phyloP scores from a whole-genome alignment of 495 filamentous ascomycete genomes.

The Geopyxis carbonaria region DNA sequence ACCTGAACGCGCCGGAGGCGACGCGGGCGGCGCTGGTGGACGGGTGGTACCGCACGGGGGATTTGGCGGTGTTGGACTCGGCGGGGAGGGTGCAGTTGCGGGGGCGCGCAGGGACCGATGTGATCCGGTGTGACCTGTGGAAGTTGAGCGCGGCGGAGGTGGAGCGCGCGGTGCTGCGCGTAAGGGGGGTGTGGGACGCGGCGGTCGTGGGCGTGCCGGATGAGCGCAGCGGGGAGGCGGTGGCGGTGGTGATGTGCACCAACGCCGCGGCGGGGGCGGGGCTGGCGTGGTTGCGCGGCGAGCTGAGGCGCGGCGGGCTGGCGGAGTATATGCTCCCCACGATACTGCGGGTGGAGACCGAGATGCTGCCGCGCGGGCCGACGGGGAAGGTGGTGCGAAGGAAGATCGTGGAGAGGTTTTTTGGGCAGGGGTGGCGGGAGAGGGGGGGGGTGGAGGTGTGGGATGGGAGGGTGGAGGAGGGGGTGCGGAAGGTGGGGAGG shows the following conservation, averaged over 20 bases:
- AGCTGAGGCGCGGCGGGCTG: slow-evolving; percentile 55
- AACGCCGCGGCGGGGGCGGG: slow-evolving; percentile 31
- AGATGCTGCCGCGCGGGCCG: too few species aligned
- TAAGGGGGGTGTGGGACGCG: slow-evolving; percentile 65
- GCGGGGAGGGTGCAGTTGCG: slow-evolving; percentile 71
- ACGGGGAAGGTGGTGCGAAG: too few species aligned
- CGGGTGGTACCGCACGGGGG: slow-evolving; percentile 91
- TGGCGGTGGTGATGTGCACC: slow-evolving; percentile 67
- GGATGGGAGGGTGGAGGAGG: too few species aligned
- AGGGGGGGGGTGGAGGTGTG: too few species aligned
- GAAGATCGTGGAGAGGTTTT: too few species aligned
- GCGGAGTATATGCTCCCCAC: slow-evolving; percentile 84
- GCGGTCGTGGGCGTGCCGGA: slow-evolving; percentile 72
- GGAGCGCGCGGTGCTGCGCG: slow-evolving; percentile 72
- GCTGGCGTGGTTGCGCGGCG: slow-evolving; percentile 67
- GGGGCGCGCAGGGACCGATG: slow-evolving; percentile 39
- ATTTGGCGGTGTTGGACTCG: slow-evolving; percentile 66
- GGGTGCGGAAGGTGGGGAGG: too few species aligned
- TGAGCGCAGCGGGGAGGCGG: slow-evolving; percentile 82
- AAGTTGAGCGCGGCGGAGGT: slow-evolving; percentile 89
- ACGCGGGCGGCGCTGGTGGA: slow-evolving; percentile 60
- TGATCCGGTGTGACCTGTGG: slow-evolving; percentile 92
- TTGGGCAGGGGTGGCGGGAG: too few species aligned
- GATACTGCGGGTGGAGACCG: slow-evolving; percentile 61
- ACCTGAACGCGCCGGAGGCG: slow-evolving; percentile 69